Conservation (phyloP, 2,329 filamentous ascomycete genomes). For the Trichoderma atroviride region DNA sequence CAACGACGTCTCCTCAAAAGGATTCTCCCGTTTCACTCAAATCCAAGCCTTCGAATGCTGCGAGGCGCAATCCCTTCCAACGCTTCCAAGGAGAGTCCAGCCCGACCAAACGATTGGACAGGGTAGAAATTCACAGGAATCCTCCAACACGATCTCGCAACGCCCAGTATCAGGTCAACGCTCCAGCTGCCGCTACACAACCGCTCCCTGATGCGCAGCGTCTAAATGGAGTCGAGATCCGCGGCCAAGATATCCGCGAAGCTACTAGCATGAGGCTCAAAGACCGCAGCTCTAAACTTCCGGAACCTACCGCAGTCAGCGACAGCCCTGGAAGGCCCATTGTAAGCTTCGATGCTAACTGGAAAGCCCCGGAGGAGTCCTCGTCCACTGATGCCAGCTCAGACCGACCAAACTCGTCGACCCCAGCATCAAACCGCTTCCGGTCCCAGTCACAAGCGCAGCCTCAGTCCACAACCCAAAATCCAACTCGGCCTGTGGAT, state of each 20-base stretch:
- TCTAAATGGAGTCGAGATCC: slow-evolving; percentile 80
- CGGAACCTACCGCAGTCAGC: slow-evolving; percentile 87
- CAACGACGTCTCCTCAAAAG: slow-evolving; percentile 33
- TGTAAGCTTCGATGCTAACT: slow-evolving; percentile 91
- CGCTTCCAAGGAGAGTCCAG: slow-evolving; percentile 46
- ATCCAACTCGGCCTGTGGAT: slow-evolving; percentile 42
- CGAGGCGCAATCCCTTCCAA: slow-evolving; percentile 37
- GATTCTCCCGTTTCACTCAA: slow-evolving; percentile 39
- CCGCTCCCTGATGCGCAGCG: slow-evolving; percentile 53
- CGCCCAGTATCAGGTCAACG: slow-evolving; percentile 75
- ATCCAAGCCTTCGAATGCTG: slow-evolving; percentile 40
- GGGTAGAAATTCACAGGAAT: slow-evolving; percentile 80
- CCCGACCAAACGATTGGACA: slow-evolving; percentile 45
- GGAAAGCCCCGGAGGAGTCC: slow-evolving; percentile 68
- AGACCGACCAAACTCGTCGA: slow-evolving; percentile 43
- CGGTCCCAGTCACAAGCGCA: slow-evolving; percentile 25
- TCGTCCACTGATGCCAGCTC: slow-evolving; percentile 66
- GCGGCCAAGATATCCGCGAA: slow-evolving; percentile 82
- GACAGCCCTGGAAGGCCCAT: slow-evolving; percentile 89
- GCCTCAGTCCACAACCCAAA: slow-evolving; percentile 29
- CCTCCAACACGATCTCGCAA: slow-evolving; percentile 82
- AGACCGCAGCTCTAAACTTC: slow-evolving; percentile 83
- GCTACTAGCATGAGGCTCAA: slow-evolving; percentile 88
- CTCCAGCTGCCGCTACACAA: slow-evolving; percentile 36
- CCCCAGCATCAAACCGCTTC: slow-evolving; percentile 17